A percentile compares a stretch with the other conserved stretches of the same genome.
Conservation (phyloP, 176 grass and related monocot species). For the Pontederia paniculata region DNA sequence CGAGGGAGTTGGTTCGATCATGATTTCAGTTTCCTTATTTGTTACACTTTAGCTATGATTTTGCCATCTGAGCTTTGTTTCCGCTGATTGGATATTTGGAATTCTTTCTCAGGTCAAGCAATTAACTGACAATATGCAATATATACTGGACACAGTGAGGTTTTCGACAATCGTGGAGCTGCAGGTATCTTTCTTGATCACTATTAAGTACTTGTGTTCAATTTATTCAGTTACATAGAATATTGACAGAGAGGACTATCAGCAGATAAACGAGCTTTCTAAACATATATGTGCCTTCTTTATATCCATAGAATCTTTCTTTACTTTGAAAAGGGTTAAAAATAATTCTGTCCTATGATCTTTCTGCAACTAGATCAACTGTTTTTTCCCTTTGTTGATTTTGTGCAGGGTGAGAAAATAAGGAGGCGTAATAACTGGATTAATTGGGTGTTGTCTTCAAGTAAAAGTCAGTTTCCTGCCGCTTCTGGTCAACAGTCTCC, state of each 20-base stretch:
- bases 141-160: conserved; percentile 39
- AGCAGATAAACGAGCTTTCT: no score
- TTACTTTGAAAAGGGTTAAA: no score
- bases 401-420: conserved; percentile 40
- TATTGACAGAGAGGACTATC: not conserved
- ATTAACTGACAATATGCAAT: conserved; percentile 34
- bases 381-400: not conserved
- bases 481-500: conserved; percentile 11
- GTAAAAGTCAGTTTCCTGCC: conserved; percentile 16
- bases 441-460: conserved; percentile 37
- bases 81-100: no score
- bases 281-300: no score
- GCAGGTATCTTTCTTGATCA: conserved; percentile 20
- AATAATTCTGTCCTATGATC: not conserved
- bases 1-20: no score
- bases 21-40: no score
- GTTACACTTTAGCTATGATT: no score
- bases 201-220: not conserved
- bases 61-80: no score
- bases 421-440: conserved; percentile 44
- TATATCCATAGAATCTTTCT: no score
- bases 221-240: not conserved
- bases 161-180: conserved; percentile 47
- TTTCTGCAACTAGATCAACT: not conserved
- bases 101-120: conserved; percentile 32